A percentile compares a stretch with the other conserved stretches of the same genome.
phyloP scores from a whole-genome alignment of 164 flowering plant species.

The Euptelea pleiosperma region DNA sequence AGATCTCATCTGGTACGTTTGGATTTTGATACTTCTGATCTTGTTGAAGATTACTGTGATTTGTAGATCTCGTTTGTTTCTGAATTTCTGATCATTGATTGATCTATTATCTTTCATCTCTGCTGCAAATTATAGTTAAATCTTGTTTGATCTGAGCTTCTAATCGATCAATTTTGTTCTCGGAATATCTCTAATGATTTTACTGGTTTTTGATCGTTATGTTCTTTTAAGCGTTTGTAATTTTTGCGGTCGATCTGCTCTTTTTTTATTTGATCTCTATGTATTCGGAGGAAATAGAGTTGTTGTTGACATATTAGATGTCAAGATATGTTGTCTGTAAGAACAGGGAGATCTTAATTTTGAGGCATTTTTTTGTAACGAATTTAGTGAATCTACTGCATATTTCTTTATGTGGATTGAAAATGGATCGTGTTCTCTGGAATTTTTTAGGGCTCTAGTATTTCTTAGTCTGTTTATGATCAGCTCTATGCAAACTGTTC shows the following conservation, averaged over 20 bases:
- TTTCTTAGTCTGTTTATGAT: background rate
- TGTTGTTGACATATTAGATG: background rate
- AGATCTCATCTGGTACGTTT: background rate
- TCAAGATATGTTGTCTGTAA: background rate
- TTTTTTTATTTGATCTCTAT: background rate
- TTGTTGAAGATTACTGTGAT: background rate
- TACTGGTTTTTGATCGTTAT: background rate
- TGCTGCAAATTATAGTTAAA: too few species aligned
- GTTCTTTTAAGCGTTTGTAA: background rate
- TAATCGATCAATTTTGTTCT: too few species aligned
- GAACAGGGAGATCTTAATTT: background rate
- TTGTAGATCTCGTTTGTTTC: background rate
- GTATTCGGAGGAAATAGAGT: background rate
- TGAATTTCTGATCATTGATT: background rate
- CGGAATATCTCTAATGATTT: background rate
- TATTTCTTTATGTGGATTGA: background rate
- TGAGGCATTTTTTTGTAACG: background rate
- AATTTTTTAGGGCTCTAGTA: background rate
- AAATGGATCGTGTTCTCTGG: background rate
- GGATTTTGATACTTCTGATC: background rate
- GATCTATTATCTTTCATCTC: too few species aligned
- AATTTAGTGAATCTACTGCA: background rate
- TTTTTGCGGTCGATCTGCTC: background rate
- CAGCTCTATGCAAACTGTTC: background rate
- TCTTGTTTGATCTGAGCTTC: background rate